Base-by-base conservation (phyloP, 768 basidiomycete genomes). In the Pisolithus microcarpus region DNA sequence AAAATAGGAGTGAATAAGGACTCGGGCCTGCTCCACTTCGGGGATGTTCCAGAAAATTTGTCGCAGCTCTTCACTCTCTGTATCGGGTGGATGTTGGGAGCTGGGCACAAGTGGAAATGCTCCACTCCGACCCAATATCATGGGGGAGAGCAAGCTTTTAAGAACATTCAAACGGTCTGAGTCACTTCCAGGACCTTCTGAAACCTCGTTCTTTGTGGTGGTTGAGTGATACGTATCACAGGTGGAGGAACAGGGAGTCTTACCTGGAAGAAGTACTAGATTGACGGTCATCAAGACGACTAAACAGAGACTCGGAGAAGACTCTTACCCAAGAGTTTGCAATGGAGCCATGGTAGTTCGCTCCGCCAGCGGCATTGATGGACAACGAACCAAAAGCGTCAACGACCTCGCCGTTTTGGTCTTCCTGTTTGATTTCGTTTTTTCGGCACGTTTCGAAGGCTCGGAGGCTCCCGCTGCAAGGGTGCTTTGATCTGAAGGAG, bases 381-480 rank as follows among this genome's bases (percentile, higher is more conserved):
- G 82, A 80, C n/a, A 90, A 69, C 0, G 86, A 85, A 18, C 87
- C 87, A 63, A 88, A 88, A 9, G 87, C 85, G 63, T 88, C 85
- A 5, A 88, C 79, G 42, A 87, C 74, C 58, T 89, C 86, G 7
- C 78, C 77, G 50, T 78, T 76, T 52, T 66, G 69, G 50, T 83
- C 82, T 55, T 85, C 84, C 60, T 85, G 83, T 52, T 84, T 84
- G 43, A 75, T 57, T 10, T 69, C 58, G 21, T 61, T 65, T 38
- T n/a, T 60, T 54, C 24, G 61, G 55, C 16, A 67, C 38, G 39
- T 75, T 78, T 48, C 77, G 71, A 39, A 67, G 67, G 26, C 65
- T 57, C 15, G 70, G 70, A n/a, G 69, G 70, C 54, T 89, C 87
- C 37, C 87, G 70, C 55, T 90, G 85, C 1, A 89, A 65, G 4